Base-by-base conservation (phyloP, 257 asterid genomes). In the Solanum sitiens region DNA sequence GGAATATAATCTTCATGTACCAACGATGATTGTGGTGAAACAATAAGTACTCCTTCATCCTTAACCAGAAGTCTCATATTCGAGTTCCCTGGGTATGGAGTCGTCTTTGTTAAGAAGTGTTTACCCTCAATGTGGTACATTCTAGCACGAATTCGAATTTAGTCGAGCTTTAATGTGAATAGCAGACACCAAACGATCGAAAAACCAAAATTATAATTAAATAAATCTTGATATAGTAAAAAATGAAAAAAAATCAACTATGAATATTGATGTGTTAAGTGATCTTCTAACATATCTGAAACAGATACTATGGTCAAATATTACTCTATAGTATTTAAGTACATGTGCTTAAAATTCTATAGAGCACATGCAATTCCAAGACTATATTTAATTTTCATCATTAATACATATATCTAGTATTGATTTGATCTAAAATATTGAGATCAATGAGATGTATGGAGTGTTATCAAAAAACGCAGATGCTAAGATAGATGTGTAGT, bases 31-130 rank as follows among this genome's bases (percentile, higher is more conserved):
- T 56, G 11, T 56, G 2, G 11, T 56, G 25, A 2, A 56, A 4
- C 25, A 0, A 20, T 18, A 56, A 18, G 2, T 56, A 56, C 11
- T 56, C 65, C 0, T 56, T 56, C 2, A 56, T 56, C 0, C 0
- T 56, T 18, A 7, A 56, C 0, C 0, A 56, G 9, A 18, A 2
- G 0, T 18, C 11, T 56, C 11, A 0, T 0, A 7, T 56, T 56
- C 10, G 2, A 18, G 4, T 56, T 0, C 0, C 1, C 1, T 18
- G 0, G 2, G 1, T 56, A 56, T 1, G 8, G n/a, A 56, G 1
- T 7, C 0, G 2, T n/a, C 11, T 18, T 56, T 56, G 11, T 18
- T 56, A 56, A n/a, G 0, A 18, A 56, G 65, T 7, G 25, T 20
- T 56, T 18, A 53, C 23, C 61, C 23, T 10, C 23, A 16, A 53